Conservation (phyloP, 2,329 filamentous ascomycete species). For the Xylariales sp. region DNA sequence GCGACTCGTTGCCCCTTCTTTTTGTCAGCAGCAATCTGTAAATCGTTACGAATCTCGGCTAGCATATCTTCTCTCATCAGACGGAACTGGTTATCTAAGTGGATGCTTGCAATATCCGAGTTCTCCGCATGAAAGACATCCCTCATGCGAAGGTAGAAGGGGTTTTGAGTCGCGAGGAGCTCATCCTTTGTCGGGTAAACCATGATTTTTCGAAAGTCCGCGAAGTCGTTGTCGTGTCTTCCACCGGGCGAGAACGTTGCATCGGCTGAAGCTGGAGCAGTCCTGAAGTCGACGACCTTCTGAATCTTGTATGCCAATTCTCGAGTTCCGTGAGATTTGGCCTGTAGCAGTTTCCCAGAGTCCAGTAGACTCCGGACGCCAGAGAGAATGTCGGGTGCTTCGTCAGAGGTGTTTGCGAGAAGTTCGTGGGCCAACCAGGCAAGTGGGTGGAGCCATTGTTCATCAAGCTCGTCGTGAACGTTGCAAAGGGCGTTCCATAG, state of each 20-base stretch:
- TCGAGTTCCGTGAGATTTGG: constrained; percentile 20
- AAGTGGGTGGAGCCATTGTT: constrained; percentile 31
- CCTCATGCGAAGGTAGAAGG: constrained; percentile 50
- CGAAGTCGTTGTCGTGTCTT: constrained; percentile 68
- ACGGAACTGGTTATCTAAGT: constrained; percentile 68
- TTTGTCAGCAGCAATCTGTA: constrained; percentile 27
- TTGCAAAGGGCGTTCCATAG: constrained; percentile 45
- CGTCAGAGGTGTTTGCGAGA: constrained; percentile 23
- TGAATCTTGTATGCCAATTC: constrained; percentile 32
- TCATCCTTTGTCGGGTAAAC: constrained; percentile 66
- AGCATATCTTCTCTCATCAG: constrained; percentile 68
- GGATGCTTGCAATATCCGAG: constrained; percentile 35
- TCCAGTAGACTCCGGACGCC: constrained; percentile 18
- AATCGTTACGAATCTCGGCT: constrained; percentile 56
- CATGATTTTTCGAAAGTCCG: constrained; percentile 53
- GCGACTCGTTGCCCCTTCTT: constrained; percentile 41
- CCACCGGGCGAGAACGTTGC: constrained; percentile 46
- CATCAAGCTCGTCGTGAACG: constrained; percentile 22
- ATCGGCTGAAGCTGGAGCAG: constrained; percentile 12
- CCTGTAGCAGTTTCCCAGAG: constrained; percentile 11
- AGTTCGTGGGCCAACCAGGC: constrained; percentile 47
- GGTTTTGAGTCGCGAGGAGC: constrained; percentile 43
- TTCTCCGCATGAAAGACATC: constrained; percentile 38
- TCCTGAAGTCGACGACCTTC: constrained; percentile 29
- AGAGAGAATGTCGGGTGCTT: constrained; percentile 16